Base-by-base conservation (phyloP, 768 basidiomycete genomes). In the Amanita pallidorosea region DNA sequence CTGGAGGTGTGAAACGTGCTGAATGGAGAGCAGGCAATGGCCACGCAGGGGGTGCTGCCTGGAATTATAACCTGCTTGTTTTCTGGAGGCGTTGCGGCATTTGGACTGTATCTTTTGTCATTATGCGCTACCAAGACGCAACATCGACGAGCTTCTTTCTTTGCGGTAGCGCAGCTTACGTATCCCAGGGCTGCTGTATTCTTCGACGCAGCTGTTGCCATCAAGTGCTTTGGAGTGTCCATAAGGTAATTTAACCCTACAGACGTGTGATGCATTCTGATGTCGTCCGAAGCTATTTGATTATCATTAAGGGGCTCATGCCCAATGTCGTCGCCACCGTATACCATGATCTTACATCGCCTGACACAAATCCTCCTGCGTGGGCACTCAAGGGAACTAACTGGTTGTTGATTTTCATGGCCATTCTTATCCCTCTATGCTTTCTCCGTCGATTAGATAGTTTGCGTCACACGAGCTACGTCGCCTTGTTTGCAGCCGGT, bases 221-320 rank as follows among this genome's bases (percentile, higher is more conserved):
- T 83, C 63, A 98, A 98, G 63, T 98, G 95, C 65, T 96, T 96
- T 62, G 95, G 95, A 17, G 95, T 98, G 3, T 91, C 89, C 31
- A 83, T 94, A 58, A 92, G 90, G 79, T 91, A 67, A 42, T 76
- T 49, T 13, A 11, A 12, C 64, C 35, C 29, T 40, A 33, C 50
- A 48, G 40, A 44, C 48, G 36, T 50, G n/a, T 40, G 35, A 33
- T 33, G 7, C 20, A 18, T 9, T 23, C n/a, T 36, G 15, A 36
- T 36, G 4, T 27, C 2, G 12, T 22, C 29, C 5, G 8, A 90
- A 45, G 88, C 61, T 90, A 92, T 63, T 73, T 92, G 54, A 94
- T 93, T 60, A 92, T 95, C 57, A 81, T 93, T 65, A 90, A 97
- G 71, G 85, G 86, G 7, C 76, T 98, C 47, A 86, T 94, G 79